These are phyloP conservation scores for Phialophora tarda DNA, from an alignment of 2,329 filamentous ascomycete species.

Conservation along the genomic window DNA sequence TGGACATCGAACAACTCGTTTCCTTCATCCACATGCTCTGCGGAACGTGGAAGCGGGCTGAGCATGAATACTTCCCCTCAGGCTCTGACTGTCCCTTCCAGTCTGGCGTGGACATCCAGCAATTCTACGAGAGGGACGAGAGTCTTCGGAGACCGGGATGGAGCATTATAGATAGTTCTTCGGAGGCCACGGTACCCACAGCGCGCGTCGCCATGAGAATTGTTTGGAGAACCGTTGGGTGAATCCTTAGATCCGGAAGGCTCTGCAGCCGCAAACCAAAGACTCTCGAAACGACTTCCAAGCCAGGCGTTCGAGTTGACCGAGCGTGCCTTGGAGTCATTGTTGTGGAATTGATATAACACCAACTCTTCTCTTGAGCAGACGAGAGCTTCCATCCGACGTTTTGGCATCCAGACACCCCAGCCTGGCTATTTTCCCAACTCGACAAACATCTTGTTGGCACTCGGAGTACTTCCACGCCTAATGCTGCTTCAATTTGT, in stretches of 20 bases:
- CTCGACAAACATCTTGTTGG: not conserved
- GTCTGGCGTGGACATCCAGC: no score
- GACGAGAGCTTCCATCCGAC: not conserved
- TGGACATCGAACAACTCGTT: no score
- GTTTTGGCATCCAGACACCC: not conserved
- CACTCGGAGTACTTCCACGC: not conserved
- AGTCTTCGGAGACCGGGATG: no score
- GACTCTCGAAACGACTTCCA: not conserved
- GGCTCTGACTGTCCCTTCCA: no score
- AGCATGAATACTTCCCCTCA: no score
- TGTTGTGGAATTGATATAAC: no score
- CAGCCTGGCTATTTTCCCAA: not conserved
- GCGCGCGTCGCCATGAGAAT: no score
- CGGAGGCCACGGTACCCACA: not conserved
- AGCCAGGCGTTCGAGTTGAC: not conserved
- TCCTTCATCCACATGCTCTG: no score
- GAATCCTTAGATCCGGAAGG: not conserved
- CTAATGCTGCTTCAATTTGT: not conserved
- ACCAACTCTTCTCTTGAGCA: not conserved
- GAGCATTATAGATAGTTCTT: not conserved
- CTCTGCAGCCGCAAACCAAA: not conserved
- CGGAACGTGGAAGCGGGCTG: no score
- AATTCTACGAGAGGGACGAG: no score
- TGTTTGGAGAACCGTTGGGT: not conserved
- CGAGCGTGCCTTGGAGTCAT: not conserved